These are phyloP conservation scores for Tuctoria greenei DNA, from an alignment of 176 grass and related monocot genomes.

Conservation along the genomic window DNA sequence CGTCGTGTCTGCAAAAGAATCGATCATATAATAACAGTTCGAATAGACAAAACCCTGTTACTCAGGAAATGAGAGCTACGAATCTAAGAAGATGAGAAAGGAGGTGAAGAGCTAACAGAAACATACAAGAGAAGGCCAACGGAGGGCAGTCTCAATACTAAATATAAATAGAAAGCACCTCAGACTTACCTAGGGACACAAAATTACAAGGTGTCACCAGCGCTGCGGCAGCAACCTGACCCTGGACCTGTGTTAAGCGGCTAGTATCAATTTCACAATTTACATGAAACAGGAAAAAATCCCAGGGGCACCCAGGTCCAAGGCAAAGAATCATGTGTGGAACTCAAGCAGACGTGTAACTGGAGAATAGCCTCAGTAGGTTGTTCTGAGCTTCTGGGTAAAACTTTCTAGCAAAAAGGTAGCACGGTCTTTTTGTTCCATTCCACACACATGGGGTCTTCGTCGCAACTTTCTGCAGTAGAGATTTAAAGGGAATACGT, in stretches of 20 bases:
- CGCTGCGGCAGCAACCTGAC: slow-evolving; percentile 41
- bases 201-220: slow-evolving; percentile 41
- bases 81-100: slow-evolving; percentile 33
- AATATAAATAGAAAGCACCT: slow-evolving; percentile 55
- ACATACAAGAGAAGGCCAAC: slow-evolving; percentile 41
- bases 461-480: slow-evolving; percentile 65
- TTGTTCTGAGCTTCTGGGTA: slow-evolving; percentile 86
- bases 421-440: slow-evolving; percentile 88
- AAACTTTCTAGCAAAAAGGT: slow-evolving; percentile 95
- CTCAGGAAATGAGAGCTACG: slow-evolving; percentile 37
- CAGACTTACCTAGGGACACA: slow-evolving; percentile 43
- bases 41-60: slow-evolving; percentile 47
- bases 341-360: slow-evolving; percentile 66
- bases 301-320: slow-evolving; percentile 36
- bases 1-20: slow-evolving; percentile 43
- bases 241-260: slow-evolving; percentile 60
- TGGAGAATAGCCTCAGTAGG: slow-evolving; percentile 77
- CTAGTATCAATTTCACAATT: slow-evolving; percentile 70
- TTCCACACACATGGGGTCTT: slow-evolving; percentile 74
- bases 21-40: slow-evolving; percentile 42
- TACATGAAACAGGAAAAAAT: slow-evolving; percentile 51
- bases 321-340: slow-evolving; percentile 41
- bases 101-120: slow-evolving; percentile 34
- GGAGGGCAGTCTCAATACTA: slow-evolving; percentile 53
- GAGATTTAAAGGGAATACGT: slow-evolving; percentile 22